Evolutionary conservation across 495 filamentous ascomycete genomes (phyloP).

Genomic region (Penicillium bovifimosum): DNA sequence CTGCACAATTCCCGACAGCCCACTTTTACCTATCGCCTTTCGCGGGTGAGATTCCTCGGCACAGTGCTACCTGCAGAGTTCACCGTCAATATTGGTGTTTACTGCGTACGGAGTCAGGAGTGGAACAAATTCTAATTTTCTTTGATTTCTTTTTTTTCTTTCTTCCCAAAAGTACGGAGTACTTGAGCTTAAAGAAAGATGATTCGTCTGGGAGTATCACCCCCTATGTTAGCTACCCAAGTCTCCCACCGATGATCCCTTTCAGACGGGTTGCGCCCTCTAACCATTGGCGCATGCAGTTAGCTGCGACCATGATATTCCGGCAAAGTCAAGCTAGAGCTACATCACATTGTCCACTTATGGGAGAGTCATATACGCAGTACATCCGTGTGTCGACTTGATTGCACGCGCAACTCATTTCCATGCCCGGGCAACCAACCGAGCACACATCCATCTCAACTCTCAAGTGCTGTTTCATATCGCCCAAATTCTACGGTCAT

Average conservation of each 20-base stretch:
- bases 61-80: slow-evolving; percentile 2
- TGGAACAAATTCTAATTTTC: background rate
- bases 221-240: background rate
- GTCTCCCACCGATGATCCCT: slow-evolving; percentile 18
- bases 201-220: slow-evolving; percentile 1
- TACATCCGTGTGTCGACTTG: background rate
- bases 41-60: slow-evolving; percentile 3
- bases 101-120: background rate
- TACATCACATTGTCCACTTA: background rate
- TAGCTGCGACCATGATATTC: slow-evolving; percentile 22
- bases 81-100: background rate
- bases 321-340: slow-evolving; percentile 3
- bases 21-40: slow-evolving; percentile 7
- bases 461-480: background rate
- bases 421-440: slow-evolving; percentile 19
- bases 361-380: background rate
- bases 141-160: background rate
- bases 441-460: background rate
- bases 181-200: slow-evolving; percentile 1
- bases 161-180: background rate
- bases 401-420: slow-evolving; percentile 18
- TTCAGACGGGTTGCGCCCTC: slow-evolving; percentile 18
- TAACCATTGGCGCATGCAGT: slow-evolving; percentile 28
- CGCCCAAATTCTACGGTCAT: background rate
- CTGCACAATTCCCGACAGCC: slow-evolving; percentile 8